Base-by-base conservation (phyloP, 1,139 yeast species). In the Diutina neorugosa region DNA sequence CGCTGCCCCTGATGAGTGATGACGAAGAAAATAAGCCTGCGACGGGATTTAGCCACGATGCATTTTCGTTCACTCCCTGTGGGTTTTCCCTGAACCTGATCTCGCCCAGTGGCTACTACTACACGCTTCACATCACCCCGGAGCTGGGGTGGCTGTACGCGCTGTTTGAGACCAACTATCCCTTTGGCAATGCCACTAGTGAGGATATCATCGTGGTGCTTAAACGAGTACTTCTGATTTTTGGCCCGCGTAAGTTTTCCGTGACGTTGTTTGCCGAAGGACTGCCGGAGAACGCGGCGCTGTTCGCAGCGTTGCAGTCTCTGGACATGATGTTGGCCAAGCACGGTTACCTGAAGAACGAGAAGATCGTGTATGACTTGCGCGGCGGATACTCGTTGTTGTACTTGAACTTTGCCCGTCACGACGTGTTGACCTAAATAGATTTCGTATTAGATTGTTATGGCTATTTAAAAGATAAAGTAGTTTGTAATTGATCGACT, bases 81-180 rank as follows among this genome's bases (percentile, higher is more conserved):
- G 98, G 98, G 16, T 93, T 82, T 65, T 88, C 96, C 2, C 87
- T 96, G 52, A 93, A 93, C 67, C 84, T 94, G 27, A 71, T 89
- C 51, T 68, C 86, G 53, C 71, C 79, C 54, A 73, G 70, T 51
- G 78, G 79, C 23, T 79, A 78, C 65, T 93, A 91, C 70, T 90
- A 88, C 65, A 93, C 98, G 18, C 75, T 91, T 57, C 98, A 93
- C 66, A 87, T 93, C 46, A 93, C 98, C 0, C 98, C 98, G 0
- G 98, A 93, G 66, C 67, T 75, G 19, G 96, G 93, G 34, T 93
- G 96, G 89, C 88, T 96, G 2, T 93, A 93, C 68, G 98, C 98
- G 14, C 87, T 96, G 16, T 93, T 91, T 68, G 98, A 93, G 66
- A 83, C 97, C 19, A 93, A 88, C 65, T 88, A 82, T 52, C 81